Base-by-base conservation (phyloP, 495 filamentous ascomycete genomes). In the Xeromyces bisporus region DNA sequence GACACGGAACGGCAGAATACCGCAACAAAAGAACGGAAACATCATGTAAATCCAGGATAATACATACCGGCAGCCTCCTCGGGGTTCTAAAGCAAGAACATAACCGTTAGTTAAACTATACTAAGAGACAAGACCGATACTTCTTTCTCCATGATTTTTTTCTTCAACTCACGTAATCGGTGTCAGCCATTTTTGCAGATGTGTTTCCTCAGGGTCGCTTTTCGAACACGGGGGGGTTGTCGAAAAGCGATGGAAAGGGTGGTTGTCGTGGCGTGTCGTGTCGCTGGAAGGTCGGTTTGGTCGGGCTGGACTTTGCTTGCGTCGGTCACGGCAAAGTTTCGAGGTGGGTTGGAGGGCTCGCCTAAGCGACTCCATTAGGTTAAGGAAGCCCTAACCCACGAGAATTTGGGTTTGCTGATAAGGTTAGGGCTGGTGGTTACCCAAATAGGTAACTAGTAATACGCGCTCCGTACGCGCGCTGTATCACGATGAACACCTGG, bases 21-120 rank as follows among this genome's bases (percentile, higher is more conserved):
- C n/a, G n/a, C 7, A n/a, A 6, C 7, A 24, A 24, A n/a, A n/a
- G n/a, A 24, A 24, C n/a, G 23, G n/a, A 15, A 29, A 15, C 28
- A 15, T 15, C 18, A 12, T 28, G 28, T 12, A 16, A 3, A 26
- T n/a, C n/a, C n/a, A 26, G 24, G n/a, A 7, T 14, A 7, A 31
- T 44, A 69, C 72, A 51, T 75, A 78, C 73, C 87, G 54, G 84
- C 84, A 66, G 84, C 84, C 73, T 85, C 80, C 69, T 86, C 84
- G 65, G 84, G 72, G 66, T 93, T 83, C 80, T 87, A 46, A 26
- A 48, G 15, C 9, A 48, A 31, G 42, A 37, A 38, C 38, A 3
- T 31, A 24, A 27, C 34, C 28, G 51, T 73, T 51, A 72, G 67
- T 26, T n/a, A n/a, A n/a, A n/a, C n/a, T n/a, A n/a, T n/a, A n/a